Conservation (phyloP, 495 filamentous ascomycete species). For the Trichoderma erinaceum region DNA sequence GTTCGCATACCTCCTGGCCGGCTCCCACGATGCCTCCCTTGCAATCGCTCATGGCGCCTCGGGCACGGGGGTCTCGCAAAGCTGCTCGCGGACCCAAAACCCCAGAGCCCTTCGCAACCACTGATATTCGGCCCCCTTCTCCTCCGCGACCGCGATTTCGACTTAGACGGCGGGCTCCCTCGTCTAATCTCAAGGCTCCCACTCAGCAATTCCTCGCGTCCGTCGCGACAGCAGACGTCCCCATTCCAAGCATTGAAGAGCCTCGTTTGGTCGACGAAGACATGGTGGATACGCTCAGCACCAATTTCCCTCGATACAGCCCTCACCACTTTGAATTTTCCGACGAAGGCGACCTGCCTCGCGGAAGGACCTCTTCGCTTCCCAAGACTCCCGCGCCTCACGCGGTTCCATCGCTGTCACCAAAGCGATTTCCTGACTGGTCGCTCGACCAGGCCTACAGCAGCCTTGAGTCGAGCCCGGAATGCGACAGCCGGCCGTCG, state of each 20-base stretch:
- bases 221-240: constrained; percentile 50
- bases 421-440: constrained; percentile 42
- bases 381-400: constrained; percentile 44
- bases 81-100: constrained; percentile 32
- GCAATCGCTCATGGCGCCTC: constrained; percentile 9
- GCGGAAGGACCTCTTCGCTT: constrained; percentile 31
- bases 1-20: neutral
- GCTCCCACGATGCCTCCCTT: constrained; percentile 10
- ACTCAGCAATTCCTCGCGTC: constrained; percentile 53
- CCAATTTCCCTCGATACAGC: constrained; percentile 19
- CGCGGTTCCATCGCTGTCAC: constrained; percentile 27
- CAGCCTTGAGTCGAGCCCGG: constrained; percentile 44
- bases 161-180: constrained; percentile 42
- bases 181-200: constrained; percentile 40
- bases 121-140: constrained; percentile 33
- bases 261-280: constrained; percentile 29
- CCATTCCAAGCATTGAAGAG: constrained; percentile 49
- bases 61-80: constrained; percentile 9
- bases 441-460: constrained; percentile 38
- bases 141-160: constrained; percentile 39
- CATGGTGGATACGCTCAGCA: constrained; percentile 21
- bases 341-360: constrained; percentile 15
- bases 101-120: constrained; percentile 34
- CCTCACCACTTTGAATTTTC: neutral
- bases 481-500: constrained; percentile 46